Evolutionary conservation across 2,329 filamentous ascomycete species (phyloP).

Genomic region (Beauveria varroae): DNA sequence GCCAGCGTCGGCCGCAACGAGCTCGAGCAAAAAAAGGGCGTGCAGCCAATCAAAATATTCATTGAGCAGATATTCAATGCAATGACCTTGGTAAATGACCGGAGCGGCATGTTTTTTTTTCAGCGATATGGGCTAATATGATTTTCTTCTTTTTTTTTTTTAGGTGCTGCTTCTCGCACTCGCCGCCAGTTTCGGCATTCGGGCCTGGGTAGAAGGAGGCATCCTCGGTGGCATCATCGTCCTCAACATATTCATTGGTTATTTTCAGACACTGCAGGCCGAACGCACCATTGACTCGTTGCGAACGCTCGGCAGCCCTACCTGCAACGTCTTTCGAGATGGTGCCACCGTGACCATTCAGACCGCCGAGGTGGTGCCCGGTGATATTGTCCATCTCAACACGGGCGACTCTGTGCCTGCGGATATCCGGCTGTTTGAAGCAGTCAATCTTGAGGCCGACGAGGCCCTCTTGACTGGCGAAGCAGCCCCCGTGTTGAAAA

Average conservation of each 20-base stretch:
- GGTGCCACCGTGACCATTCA: slow-evolving; percentile 25
- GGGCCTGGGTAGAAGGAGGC: slow-evolving; percentile 44
- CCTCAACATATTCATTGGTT: slow-evolving; percentile 44
- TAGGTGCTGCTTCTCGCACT: slow-evolving; percentile 51
- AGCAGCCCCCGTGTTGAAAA: slow-evolving; percentile 47
- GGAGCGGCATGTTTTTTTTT: no score
- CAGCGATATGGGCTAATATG: background rate
- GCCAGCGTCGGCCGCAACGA: slow-evolving; percentile 52
- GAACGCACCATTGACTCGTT: slow-evolving; percentile 35
- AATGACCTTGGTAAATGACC: slow-evolving; percentile 41
- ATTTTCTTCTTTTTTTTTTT: background rate
- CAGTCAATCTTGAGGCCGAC: slow-evolving; percentile 57
- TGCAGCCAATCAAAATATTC: slow-evolving; percentile 50
- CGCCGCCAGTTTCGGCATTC: slow-evolving; percentile 42
- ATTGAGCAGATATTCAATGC: slow-evolving; percentile 51
- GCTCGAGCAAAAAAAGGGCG: slow-evolving; percentile 37
- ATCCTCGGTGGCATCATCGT: slow-evolving; percentile 44
- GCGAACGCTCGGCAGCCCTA: slow-evolving; percentile 27
- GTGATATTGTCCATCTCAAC: slow-evolving; percentile 42
- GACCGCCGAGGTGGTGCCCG: slow-evolving; percentile 41
- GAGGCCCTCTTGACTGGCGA: slow-evolving; percentile 55
- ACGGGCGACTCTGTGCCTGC: slow-evolving; percentile 50
- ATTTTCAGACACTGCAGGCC: slow-evolving; percentile 34
- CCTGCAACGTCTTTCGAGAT: slow-evolving; percentile 30
- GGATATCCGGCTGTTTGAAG: slow-evolving; percentile 44